Conservation (phyloP, 106 monocot genomes). For the Allium cepa region DNA sequence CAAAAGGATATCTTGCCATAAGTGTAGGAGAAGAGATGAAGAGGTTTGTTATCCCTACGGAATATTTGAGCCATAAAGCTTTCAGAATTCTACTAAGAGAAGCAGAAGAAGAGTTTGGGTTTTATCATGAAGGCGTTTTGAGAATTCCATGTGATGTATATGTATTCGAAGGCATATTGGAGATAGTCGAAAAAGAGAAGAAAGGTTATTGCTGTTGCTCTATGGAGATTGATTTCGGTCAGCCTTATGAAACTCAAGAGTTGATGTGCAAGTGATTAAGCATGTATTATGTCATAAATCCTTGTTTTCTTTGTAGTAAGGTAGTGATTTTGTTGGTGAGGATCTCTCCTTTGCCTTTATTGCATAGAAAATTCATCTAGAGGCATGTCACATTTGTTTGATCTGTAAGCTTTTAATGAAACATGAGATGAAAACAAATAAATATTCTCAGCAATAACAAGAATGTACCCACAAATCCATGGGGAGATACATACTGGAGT, state of each 20-base stretch:
- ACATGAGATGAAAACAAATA: no score
- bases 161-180: conserved; percentile 34
- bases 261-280: conserved; percentile 21
- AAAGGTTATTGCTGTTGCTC: conserved; percentile 24
- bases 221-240: conserved; percentile 15
- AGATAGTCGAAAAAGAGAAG: conserved; percentile 35
- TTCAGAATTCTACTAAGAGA: conserved; percentile 34
- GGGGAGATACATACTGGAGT: no score
- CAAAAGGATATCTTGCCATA: conserved; percentile 46
- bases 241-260: conserved; percentile 7
- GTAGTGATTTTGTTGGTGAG: no score
- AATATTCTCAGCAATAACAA: no score
- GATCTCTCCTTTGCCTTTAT: no score
- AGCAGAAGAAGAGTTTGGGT: conserved; percentile 62
- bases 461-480: no score
- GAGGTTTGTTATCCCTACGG: conserved; percentile 52
- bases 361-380: no score
- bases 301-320: no score
- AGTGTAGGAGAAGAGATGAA: conserved; percentile 42
- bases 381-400: no score
- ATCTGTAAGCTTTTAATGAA: no score
- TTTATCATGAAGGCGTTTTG: conserved; percentile 47
- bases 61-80: conserved; percentile 37
- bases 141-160: conserved; percentile 54
- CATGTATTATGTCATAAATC: no score